These are phyloP conservation scores for Apiotrichum domesticum DNA, from an alignment of 1,284 basidiomycete species.

Conservation along the genomic window DNA sequence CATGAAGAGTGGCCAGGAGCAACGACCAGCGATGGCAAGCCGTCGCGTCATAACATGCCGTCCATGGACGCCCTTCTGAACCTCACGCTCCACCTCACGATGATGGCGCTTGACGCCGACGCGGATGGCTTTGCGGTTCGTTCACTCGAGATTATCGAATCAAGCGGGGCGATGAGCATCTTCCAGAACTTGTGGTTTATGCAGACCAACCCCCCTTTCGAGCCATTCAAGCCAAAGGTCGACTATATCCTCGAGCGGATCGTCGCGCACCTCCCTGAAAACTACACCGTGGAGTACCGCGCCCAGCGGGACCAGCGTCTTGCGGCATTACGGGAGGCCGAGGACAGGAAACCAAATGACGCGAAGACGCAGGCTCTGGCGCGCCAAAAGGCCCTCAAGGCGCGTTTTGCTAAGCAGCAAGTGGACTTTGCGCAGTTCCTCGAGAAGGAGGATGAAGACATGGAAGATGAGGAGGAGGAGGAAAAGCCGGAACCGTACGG, in stretches of 20 bases:
- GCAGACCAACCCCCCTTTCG: conserved; percentile 67
- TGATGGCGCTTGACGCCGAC: conserved; percentile 71
- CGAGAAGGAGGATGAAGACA: conserved; percentile 55
- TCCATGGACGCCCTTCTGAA: conserved; percentile 62
- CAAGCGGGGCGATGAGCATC: conserved; percentile 48
- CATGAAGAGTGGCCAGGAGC: conserved; percentile 25
- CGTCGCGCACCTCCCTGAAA: conserved; percentile 48
- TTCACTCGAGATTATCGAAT: conserved; percentile 54
- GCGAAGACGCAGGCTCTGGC: conserved; percentile 28
- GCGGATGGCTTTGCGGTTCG: conserved; percentile 58
- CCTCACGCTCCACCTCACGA: conserved; percentile 74
- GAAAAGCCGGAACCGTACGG: conserved; percentile 62
- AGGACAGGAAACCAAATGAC: conserved; percentile 46
- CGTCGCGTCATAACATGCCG: conserved; percentile 22
- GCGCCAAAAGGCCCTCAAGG: conserved; percentile 82
- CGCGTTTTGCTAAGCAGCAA: conserved; percentile 86
- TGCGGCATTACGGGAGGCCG: conserved; percentile 53
- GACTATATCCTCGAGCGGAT: conserved; percentile 69
- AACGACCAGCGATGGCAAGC: conserved; percentile 9
- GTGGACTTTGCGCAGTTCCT: conserved; percentile 57
- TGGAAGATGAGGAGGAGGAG: conserved; percentile 51
- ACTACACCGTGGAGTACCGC: conserved; percentile 52
- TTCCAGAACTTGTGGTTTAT: conserved; percentile 61
- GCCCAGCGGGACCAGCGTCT: conserved; percentile 48
- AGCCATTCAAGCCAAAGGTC: conserved; percentile 61